Evolutionary conservation across 1,284 basidiomycete genomes (phyloP).

Genomic region (Trametes versicolor): DNA sequence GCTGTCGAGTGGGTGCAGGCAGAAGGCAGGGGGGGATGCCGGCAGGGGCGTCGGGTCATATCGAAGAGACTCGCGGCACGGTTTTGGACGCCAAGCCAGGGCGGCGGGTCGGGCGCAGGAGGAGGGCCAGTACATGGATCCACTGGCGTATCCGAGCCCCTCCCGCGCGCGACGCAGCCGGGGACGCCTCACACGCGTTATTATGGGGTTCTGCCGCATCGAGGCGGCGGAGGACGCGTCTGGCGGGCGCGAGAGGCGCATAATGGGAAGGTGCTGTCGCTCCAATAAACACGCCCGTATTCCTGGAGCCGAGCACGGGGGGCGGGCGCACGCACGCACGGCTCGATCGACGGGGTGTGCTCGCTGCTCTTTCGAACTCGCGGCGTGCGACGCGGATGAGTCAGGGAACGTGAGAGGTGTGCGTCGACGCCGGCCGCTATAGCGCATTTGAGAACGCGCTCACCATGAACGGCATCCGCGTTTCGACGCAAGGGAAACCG

Average conservation of each 20-base stretch:
- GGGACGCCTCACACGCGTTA: conserved; percentile 13
- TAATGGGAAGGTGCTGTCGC: conserved; percentile 15
- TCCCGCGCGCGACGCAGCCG: conserved; percentile 3
- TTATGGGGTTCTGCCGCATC: conserved; percentile 3
- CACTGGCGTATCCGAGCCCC: conserved; percentile 4
- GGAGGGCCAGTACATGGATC: background rate
- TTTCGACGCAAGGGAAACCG: conserved; percentile 8
- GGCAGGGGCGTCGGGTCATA: background rate
- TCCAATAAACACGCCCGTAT: conserved; percentile 4
- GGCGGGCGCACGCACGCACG: background rate
- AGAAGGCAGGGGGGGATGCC: background rate
- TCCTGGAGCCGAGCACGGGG: conserved; percentile 11
- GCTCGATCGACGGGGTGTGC: conserved; percentile 6
- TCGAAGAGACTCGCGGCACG: conserved; percentile 1
- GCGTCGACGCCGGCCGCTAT: conserved; percentile 9
- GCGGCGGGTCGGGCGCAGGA: conserved; percentile 9
- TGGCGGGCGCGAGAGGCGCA: conserved; percentile 1
- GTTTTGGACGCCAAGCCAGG: conserved; percentile 19
- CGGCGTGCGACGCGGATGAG: conserved; percentile 11
- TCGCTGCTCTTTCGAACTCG: conserved; percentile 7
- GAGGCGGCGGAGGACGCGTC: background rate
- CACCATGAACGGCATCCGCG: conserved; percentile 17
- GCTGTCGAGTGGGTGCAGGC: background rate
- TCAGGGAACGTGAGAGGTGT: conserved; percentile 16
- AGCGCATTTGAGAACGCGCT: conserved; percentile 21